phyloP scores from a whole-genome alignment of 2,329 filamentous ascomycete genomes.

The Trichothecium sympodiale region DNA sequence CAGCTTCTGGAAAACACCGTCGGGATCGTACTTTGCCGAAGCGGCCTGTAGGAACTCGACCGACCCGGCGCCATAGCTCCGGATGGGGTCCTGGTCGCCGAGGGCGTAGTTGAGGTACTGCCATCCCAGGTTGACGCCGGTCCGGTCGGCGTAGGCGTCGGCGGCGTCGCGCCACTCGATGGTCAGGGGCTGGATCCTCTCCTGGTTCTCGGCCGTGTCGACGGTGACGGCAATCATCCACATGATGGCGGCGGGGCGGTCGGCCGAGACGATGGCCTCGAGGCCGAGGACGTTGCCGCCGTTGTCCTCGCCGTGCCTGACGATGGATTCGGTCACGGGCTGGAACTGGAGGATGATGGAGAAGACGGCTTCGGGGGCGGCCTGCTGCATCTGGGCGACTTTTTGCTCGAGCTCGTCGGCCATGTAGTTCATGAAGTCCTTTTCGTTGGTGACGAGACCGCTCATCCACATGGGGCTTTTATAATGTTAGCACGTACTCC shows the following conservation, averaged over 20 bases:
- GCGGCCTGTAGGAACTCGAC: conserved; percentile 5
- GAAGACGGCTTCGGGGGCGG: conserved; percentile 8
- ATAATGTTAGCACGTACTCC: neutral
- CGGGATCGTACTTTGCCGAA: conserved; percentile 8
- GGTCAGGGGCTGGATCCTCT: neutral
- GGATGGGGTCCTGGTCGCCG: conserved; percentile 6
- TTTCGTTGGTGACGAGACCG: conserved; percentile 7
- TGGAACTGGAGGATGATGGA: conserved; percentile 10
- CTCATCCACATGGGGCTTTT: no score
- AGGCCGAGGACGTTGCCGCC: conserved; percentile 8
- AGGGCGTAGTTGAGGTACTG: conserved; percentile 5
- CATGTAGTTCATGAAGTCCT: conserved; percentile 12
- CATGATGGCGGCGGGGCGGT: conserved; percentile 9
- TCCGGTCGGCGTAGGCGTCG: conserved; percentile 3
- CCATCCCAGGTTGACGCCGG: conserved; percentile 5
- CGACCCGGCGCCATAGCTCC: conserved; percentile 7
- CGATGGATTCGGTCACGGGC: conserved; percentile 7
- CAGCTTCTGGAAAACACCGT: conserved; percentile 5
- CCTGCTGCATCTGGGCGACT: conserved; percentile 9
- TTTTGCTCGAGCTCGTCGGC: conserved; percentile 10
- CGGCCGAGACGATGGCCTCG: conserved; percentile 6
- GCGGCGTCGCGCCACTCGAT: conserved; percentile 4
- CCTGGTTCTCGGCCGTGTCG: conserved; percentile 3
- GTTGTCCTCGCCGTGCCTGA: conserved; percentile 5
- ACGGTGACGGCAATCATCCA: conserved; percentile 7